Percentiles rank a stretch among this genome's conserved stretches.
phyloP scores from a whole-genome alignment of 1,284 basidiomycete species.

The Neonothopanus nambi region DNA sequence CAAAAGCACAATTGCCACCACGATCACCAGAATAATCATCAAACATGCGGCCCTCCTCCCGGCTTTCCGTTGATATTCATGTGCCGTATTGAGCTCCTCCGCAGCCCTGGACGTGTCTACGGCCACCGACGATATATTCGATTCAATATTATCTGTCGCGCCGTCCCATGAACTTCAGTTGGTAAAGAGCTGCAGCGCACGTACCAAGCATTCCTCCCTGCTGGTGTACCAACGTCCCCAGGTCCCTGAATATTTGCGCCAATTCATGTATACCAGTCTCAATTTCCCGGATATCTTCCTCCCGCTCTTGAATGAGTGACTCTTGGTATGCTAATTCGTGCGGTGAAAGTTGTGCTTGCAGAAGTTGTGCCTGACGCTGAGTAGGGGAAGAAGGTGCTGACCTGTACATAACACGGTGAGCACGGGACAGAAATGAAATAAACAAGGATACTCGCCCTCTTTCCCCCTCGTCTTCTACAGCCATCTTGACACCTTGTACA shows the following conservation, averaged over 20 bases:
- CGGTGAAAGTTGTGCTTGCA: conserved; percentile 77
- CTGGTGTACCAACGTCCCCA: conserved; percentile 93
- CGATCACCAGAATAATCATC: conserved; percentile 85
- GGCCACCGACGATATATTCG: conserved; percentile 88
- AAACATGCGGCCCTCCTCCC: conserved; percentile 89
- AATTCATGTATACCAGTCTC: conserved; percentile 97
- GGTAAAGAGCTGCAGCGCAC: conserved; percentile 28
- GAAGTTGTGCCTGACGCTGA: conserved; percentile 69
- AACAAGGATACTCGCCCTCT: conserved; percentile 8
- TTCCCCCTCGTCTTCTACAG: conserved; percentile 64
- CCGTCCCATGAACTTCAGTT: background rate
- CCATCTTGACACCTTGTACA: conserved; percentile 78
- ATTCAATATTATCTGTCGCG: conserved; percentile 91
- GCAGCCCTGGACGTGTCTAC: conserved; percentile 85
- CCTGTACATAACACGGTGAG: conserved; percentile 32
- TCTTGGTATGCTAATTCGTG: conserved; percentile 97
- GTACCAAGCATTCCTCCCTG: conserved; percentile 94
- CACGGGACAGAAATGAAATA: conserved; percentile 14
- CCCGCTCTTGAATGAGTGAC: conserved; percentile 92
- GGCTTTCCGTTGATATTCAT: conserved; percentile 94
- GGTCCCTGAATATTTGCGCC: conserved; percentile 95
- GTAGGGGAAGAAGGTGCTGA: conserved; percentile 36
- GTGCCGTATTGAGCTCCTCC: conserved; percentile 86
- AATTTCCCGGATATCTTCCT: conserved; percentile 94
- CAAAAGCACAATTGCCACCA: conserved; percentile 87